These are phyloP conservation scores for Phytopythium delawarense DNA, from an alignment of 352 stramenopile genomes.

Conservation along the genomic window DNA sequence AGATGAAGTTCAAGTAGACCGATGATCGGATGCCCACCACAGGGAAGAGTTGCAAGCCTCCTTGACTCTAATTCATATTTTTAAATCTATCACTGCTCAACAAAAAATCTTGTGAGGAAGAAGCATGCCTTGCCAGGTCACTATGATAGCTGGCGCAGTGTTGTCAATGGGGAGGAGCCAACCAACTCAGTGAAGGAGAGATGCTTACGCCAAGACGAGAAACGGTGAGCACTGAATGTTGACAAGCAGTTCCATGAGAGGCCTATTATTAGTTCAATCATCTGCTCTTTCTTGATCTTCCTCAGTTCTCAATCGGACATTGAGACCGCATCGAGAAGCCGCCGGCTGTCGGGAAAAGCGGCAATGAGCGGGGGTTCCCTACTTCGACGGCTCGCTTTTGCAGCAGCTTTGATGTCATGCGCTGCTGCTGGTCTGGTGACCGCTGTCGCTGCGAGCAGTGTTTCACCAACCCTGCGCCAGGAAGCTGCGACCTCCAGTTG, in stretches of 20 bases:
- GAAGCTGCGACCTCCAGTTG: neutral
- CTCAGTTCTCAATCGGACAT: neutral
- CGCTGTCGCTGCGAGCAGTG: no score
- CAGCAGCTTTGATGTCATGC: neutral
- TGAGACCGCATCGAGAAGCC: neutral
- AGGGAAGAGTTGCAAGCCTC: neutral
- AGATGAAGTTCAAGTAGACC: constrained; percentile 40
- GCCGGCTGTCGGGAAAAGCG: neutral
- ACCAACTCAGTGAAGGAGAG: no score
- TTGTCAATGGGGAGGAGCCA: no score
- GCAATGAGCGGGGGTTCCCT: neutral
- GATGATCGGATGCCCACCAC: no score
- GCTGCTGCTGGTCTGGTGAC: no score
- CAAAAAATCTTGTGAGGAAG: neutral
- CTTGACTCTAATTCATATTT: neutral
- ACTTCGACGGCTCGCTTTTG: neutral
- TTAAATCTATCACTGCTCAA: neutral
- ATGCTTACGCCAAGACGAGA: no score
- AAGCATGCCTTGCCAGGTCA: no score
- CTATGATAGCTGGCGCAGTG: no score
- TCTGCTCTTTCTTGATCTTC: neutral
- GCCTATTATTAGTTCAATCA: no score
- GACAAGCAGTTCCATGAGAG: no score
- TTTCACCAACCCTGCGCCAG: neutral
- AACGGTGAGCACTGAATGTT: no score